phyloP scores from a whole-genome alignment of 2,329 filamentous ascomycete genomes.

The Diaporthe citrichinensis region DNA sequence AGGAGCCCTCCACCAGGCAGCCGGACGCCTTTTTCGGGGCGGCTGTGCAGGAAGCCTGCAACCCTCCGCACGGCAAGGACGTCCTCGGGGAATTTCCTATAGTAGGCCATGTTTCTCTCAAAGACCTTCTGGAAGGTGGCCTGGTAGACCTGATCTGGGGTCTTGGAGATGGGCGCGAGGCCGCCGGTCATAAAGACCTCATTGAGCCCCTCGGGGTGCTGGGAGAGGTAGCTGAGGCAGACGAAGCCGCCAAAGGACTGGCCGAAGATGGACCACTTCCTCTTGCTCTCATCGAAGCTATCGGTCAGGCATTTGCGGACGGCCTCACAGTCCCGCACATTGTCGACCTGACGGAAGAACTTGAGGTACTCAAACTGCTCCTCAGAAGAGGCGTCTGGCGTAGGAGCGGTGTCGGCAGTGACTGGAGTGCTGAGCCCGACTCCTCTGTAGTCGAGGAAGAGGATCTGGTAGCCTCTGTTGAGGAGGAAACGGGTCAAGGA shows the following conservation, averaged over 20 bases:
- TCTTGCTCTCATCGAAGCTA: conserved; percentile 73
- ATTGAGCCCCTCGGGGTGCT: conserved; percentile 81
- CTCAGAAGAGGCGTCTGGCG: conserved; percentile 69
- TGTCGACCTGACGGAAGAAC: conserved; percentile 89
- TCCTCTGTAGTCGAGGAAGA: conserved; percentile 92
- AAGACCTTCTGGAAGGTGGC: conserved; percentile 78
- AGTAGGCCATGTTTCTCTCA: conserved; percentile 83
- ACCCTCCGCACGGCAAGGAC: conserved; percentile 76
- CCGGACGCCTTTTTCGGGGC: conserved; percentile 60
- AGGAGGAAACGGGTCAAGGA: conserved; percentile 79
- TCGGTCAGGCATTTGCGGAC: conserved; percentile 81
- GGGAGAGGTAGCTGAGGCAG: conserved; percentile 84
- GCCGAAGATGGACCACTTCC: conserved; percentile 88
- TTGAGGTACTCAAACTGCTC: conserved; percentile 86
- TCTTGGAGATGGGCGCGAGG: conserved; percentile 80
- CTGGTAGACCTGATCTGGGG: conserved; percentile 81
- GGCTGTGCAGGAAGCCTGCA: conserved; percentile 72
- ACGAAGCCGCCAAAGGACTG: conserved; percentile 96
- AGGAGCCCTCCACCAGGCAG: conserved; percentile 81
- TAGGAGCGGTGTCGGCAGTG: conserved; percentile 77
- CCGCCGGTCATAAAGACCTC: conserved; percentile 91
- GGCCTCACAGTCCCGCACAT: conserved; percentile 90
- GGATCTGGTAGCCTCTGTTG: conserved; percentile 84
- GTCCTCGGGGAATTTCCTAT: conserved; percentile 88
- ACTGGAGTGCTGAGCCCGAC: conserved; percentile 89